These are phyloP conservation scores for Cyberlindnera euphorbiae DNA, from an alignment of 805 yeast species.

Conservation along the genomic window DNA sequence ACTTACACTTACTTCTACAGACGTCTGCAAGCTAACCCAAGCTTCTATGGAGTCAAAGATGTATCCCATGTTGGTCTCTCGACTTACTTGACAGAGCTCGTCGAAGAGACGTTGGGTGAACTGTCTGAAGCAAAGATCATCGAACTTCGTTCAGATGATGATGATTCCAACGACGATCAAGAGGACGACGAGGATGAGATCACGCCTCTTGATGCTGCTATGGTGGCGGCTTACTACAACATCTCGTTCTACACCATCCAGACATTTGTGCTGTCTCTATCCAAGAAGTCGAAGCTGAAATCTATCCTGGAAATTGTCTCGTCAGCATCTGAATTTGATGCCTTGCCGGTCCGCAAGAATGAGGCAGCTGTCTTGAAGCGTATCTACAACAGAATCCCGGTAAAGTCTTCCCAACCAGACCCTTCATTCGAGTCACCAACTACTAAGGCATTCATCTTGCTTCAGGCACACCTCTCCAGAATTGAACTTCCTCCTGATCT, in stretches of 20 bases:
- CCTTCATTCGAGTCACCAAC: conserved; percentile 42
- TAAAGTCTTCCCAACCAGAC: conserved; percentile 39
- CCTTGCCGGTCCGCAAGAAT: conserved; percentile 53
- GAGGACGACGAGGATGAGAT: conserved; percentile 33
- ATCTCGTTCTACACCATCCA: conserved; percentile 65
- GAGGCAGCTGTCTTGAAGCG: conserved; percentile 47
- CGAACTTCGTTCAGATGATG: too few relatives aligned
- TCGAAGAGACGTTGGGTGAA: conserved; percentile 66
- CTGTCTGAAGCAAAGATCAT: conserved; percentile 57
- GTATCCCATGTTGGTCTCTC: conserved; percentile 65
- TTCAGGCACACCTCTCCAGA: conserved; percentile 81
- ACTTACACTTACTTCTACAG: conserved; percentile 81
- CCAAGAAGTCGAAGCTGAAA: conserved; percentile 51
- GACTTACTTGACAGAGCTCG: conserved; percentile 76
- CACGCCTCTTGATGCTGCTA: conserved; percentile 60
- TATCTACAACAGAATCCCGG: conserved; percentile 58
- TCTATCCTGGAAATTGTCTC: conserved; percentile 62
- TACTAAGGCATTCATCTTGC: conserved; percentile 65
- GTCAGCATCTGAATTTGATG: conserved; percentile 70
- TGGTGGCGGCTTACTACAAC: conserved; percentile 71
- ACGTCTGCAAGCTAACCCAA: conserved; percentile 76
- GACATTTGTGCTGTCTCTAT: conserved; percentile 46
- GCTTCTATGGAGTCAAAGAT: conserved; percentile 77
- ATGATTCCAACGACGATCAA: conserved; percentile 37
- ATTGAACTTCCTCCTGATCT: conserved; percentile 58